Base-by-base conservation (phyloP, 169 alveolate species). In the Eimeria brunetti region DNA sequence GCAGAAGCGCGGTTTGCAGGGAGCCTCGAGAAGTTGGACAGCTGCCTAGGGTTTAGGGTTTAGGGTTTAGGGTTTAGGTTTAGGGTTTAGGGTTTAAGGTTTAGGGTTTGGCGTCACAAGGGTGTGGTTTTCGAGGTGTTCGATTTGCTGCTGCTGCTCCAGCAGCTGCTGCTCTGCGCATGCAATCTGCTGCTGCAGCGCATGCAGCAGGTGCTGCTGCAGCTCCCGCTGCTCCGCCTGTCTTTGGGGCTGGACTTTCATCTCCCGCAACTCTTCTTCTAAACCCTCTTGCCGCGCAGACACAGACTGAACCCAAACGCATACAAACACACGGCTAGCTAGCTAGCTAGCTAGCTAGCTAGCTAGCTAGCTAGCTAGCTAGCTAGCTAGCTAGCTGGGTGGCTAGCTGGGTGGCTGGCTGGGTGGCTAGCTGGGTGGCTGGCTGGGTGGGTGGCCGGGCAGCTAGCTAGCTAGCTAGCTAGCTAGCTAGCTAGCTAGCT, bases 31-130 rank as follows among this genome's bases (percentile, higher is more conserved):
- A 9, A 6, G 27, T 33, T 11, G 27, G 22, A 36, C 20, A 69
- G 83, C 83, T 46, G 97, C 96, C 90, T 96, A 96, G 41, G 99
- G 99, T 89, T 98, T 99, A 41, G 98, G 98, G 95, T 99, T 99
- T 67, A 98, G 12, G 78, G 27, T 67, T 33, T 3, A n/a, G 83
- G 53, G 53, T 71, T 71, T 71, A 71, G 51, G 22, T 71, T 71
- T 62, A 64, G 75, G 75, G 75, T 64, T 64, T 64, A 64, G 75
- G 84, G 56, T 36, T 38, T 73, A 36, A 14, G 51, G 84, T 73
- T 38, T 38, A 73, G 53, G 84, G 84, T 30, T 73, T 30, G 5
- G 12, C 8, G 27, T 38, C 27, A 71, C 83, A 6, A 14, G 83
- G 8, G 22, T n/a, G 8, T 71, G 53, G 20, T 24, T 30, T 8